Conservation (phyloP, 768 basidiomycete genomes). For the Phaeolepiota aurea region DNA sequence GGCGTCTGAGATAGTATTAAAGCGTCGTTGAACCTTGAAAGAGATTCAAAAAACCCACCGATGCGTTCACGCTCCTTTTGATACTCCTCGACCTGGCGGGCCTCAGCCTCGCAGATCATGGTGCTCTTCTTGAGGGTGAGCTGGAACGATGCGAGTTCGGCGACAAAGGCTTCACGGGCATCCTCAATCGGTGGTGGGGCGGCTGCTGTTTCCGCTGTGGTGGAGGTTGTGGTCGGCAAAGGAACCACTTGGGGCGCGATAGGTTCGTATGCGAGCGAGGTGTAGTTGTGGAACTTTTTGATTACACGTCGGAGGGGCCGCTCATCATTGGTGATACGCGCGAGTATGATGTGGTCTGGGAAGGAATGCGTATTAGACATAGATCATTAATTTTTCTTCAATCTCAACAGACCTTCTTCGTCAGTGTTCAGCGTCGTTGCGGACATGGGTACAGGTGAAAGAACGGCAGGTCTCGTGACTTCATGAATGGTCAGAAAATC, state of each 20-base stretch:
- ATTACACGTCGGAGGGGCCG: slow-evolving; percentile 68
- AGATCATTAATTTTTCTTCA: slow-evolving; percentile 5
- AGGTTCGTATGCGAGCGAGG: slow-evolving; percentile 45
- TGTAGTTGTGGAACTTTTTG: slow-evolving; percentile 75
- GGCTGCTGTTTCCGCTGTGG: background rate
- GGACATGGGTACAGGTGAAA: slow-evolving; percentile 9
- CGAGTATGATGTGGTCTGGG: slow-evolving; percentile 71
- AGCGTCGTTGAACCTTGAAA: no score
- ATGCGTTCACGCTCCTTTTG: slow-evolving; percentile 63
- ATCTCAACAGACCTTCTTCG: slow-evolving; percentile 45
- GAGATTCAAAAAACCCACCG: slow-evolving; percentile 50
- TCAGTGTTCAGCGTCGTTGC: slow-evolving; percentile 46
- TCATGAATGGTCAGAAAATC: background rate
- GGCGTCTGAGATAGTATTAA: slow-evolving; percentile 56
- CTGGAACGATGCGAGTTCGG: slow-evolving; percentile 73
- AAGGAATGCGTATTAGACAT: slow-evolving; percentile 18
- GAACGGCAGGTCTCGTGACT: no score
- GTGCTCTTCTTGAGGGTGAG: slow-evolving; percentile 66
- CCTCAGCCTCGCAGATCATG: slow-evolving; percentile 83
- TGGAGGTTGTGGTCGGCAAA: slow-evolving; percentile 12
- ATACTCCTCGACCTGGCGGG: slow-evolving; percentile 80
- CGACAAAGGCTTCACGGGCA: slow-evolving; percentile 68
- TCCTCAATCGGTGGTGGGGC: slow-evolving; percentile 40
- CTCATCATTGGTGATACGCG: slow-evolving; percentile 79
- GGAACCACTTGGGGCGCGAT: slow-evolving; percentile 21